Percentiles rank a stretch among this genome's conserved stretches.
Conservation (phyloP, 768 basidiomycete genomes). For the Tulasnella sp. region DNA sequence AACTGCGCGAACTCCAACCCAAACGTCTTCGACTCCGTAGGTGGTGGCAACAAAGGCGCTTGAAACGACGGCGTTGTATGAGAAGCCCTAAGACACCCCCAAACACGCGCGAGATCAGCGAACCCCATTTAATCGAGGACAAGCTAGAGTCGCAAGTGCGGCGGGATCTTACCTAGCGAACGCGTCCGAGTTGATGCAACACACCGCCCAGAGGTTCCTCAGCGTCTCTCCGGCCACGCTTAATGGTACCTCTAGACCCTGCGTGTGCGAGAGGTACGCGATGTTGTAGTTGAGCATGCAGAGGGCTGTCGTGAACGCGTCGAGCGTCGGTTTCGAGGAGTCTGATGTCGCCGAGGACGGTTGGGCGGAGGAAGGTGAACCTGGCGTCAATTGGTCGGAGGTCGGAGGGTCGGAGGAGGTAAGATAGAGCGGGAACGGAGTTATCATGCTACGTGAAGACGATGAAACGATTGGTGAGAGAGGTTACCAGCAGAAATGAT, state of each 20-base stretch:
- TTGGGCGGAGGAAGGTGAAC: slow-evolving; percentile 20
- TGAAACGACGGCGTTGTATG: slow-evolving; percentile 44
- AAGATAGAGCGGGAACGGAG: slow-evolving; percentile 57
- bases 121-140: too few species aligned
- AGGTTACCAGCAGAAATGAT: background rate
- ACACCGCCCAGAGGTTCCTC: slow-evolving; percentile 68
- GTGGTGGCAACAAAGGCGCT: slow-evolving; percentile 43
- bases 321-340: background rate
- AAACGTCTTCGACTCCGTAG: slow-evolving; percentile 48
- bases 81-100: too few species aligned
- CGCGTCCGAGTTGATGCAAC: slow-evolving; percentile 48
- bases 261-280: slow-evolving; percentile 72
- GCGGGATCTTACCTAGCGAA: slow-evolving; percentile 42
- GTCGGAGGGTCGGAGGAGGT: slow-evolving; percentile 30
- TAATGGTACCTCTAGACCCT: slow-evolving; percentile 25
- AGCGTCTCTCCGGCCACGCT: slow-evolving; percentile 48
- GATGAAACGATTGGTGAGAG: too few species aligned
- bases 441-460: slow-evolving; percentile 47
- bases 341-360: background rate
- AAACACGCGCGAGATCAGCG: too few species aligned
- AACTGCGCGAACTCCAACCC: slow-evolving; percentile 67
- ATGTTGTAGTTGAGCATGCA: slow-evolving; percentile 79
- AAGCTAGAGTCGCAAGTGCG: too few species aligned
- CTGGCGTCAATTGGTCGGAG: slow-evolving; percentile 25
- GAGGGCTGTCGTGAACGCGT: slow-evolving; percentile 59